These are phyloP conservation scores for Spirogloea muscicola DNA, from an alignment of 139 green algal species.

Conservation along the genomic window DNA sequence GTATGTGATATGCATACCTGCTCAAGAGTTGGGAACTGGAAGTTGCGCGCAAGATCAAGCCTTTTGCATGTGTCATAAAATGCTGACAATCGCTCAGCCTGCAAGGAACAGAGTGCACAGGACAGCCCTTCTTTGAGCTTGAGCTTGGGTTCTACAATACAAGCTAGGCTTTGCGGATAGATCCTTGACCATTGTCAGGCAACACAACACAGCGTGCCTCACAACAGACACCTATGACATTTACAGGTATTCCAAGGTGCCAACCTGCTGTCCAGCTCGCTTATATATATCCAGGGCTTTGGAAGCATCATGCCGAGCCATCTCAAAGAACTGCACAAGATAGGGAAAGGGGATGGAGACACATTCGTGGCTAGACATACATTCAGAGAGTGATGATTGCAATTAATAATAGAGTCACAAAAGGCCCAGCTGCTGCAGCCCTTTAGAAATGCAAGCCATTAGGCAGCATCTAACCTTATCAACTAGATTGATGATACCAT, in stretches of 20 bases:
- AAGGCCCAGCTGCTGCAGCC: no score
- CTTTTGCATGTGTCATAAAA: conserved; percentile 51
- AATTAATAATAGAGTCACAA: no score
- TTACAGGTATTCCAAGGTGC: no score
- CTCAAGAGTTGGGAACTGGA: conserved; percentile 48
- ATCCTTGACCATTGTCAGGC: no score
- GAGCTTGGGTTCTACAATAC: no score
- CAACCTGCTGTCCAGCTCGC: conserved; percentile 54
- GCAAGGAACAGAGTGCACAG: no score
- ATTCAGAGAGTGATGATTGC: neutral
- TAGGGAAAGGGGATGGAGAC: neutral
- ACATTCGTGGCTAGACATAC: neutral
- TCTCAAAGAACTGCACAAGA: conserved; percentile 78
- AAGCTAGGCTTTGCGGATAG: no score
- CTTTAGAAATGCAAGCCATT: no score
- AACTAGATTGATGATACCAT: conserved; percentile 91
- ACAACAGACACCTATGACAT: no score
- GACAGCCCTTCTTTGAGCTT: no score
- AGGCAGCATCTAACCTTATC: conserved; percentile 54
- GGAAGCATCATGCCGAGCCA: conserved; percentile 69
- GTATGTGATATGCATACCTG: no score
- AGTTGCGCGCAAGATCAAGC: conserved; percentile 37
- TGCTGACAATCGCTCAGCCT: conserved; percentile 39
- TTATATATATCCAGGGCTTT: conserved; percentile 77
- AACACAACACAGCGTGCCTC: no score